Percentiles rank a stretch among this genome's conserved stretches.
phyloP scores from a whole-genome alignment of 495 filamentous ascomycete genomes.

The Xeromyces bisporus region DNA sequence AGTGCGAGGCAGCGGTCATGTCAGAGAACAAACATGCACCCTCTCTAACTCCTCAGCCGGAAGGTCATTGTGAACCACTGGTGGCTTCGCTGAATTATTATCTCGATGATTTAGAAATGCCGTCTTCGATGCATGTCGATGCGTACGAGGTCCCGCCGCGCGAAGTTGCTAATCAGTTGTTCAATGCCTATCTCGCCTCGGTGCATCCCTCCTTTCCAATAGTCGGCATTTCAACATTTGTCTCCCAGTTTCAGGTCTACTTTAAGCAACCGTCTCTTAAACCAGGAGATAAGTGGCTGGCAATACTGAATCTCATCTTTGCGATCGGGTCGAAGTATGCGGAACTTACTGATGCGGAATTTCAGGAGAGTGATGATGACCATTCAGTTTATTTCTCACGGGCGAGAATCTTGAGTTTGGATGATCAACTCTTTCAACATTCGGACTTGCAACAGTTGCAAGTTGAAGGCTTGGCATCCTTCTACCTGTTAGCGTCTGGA shows the following conservation, averaged over 20 bases:
- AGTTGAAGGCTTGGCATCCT: constrained; percentile 36
- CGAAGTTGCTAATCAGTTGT: constrained; percentile 33
- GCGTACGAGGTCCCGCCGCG: constrained; percentile 32
- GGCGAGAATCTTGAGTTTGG: constrained; percentile 34
- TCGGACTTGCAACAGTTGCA: constrained; percentile 41
- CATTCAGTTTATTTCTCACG: constrained; percentile 39
- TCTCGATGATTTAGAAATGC: constrained; percentile 34
- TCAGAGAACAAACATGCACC: constrained; percentile 13
- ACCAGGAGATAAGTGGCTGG: constrained; percentile 33
- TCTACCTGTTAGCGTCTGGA: constrained; percentile 41
- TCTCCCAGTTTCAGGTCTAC: constrained; percentile 29
- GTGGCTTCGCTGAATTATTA: constrained; percentile 28
- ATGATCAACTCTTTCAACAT: constrained; percentile 32
- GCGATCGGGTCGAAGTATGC: constrained; percentile 39
- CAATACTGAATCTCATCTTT: constrained; percentile 46
- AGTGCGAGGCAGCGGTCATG: constrained; percentile 11
- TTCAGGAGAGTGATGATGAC: constrained; percentile 28
- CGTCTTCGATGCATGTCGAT: constrained; percentile 27
- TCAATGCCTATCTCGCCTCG: constrained; percentile 39
- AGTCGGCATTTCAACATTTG: constrained; percentile 36
- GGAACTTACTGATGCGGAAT: constrained; percentile 27
- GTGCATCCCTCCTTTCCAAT: constrained; percentile 47
- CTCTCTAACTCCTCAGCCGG: constrained; percentile 11
- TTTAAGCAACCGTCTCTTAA: constrained; percentile 23
- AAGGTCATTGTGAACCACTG: constrained; percentile 11